These are phyloP conservation scores for Verbena officinalis DNA, from an alignment of 257 asterid genomes.

Conservation along the genomic window DNA sequence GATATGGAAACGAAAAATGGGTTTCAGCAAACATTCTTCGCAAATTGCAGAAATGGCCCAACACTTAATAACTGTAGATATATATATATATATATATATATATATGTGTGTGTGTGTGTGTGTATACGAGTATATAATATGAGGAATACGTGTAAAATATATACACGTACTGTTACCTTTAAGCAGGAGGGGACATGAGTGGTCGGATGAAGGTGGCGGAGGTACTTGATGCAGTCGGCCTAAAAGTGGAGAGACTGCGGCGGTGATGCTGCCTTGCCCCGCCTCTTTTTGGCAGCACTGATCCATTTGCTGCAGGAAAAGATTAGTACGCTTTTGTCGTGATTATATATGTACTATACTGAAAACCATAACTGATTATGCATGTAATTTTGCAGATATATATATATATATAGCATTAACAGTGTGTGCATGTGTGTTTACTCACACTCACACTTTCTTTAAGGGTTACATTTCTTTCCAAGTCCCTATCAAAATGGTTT, in stretches of 20 bases:
- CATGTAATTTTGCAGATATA: slow-evolving; percentile 15
- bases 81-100: too few species aligned
- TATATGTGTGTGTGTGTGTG: background rate
- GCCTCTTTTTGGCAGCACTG: slow-evolving; percentile 34
- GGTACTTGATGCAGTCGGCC: slow-evolving; percentile 31
- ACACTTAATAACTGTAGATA: too few species aligned
- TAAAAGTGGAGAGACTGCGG: slow-evolving; percentile 25
- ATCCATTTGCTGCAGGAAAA: slow-evolving; percentile 38
- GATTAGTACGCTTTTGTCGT: slow-evolving; percentile 27
- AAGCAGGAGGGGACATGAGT: slow-evolving; percentile 20
- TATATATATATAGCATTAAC: background rate
- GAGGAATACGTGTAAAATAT: background rate
- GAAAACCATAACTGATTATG: slow-evolving; percentile 19
- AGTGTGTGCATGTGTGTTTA: slow-evolving; percentile 24
- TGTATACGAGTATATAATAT: background rate
- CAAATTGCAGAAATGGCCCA: background rate
- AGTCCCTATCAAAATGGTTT: background rate
- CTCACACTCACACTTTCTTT: background rate
- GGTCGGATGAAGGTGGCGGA: slow-evolving; percentile 33
- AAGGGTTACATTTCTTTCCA: background rate
- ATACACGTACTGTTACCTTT: slow-evolving; percentile 27
- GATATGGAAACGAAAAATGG: slow-evolving; percentile 21
- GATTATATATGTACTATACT: slow-evolving; percentile 6
- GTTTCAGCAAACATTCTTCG: slow-evolving; percentile 7
- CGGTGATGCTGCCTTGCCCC: slow-evolving; percentile 35